Conservation (phyloP, 202 grass and related monocot species). For the Thinopyrum obtusiflorum region DNA sequence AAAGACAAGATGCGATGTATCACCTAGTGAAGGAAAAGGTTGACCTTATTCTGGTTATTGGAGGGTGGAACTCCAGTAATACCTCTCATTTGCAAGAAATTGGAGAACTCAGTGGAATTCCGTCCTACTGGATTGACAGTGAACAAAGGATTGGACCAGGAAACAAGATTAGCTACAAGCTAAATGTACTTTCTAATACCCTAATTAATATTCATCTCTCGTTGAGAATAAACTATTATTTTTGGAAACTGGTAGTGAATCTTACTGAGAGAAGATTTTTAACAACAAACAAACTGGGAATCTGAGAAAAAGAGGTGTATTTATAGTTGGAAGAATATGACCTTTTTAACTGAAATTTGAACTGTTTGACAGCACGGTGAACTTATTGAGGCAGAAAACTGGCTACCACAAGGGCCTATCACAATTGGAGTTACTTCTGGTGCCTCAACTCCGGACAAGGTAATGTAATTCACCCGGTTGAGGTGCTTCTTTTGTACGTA, state of each 20-base stretch:
- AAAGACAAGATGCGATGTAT: constrained; percentile 98
- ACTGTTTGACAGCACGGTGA: constrained; percentile 77
- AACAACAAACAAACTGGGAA: not conserved
- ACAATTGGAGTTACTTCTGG: constrained; percentile 88
- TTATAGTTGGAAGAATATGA: not conserved
- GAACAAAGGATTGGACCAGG: constrained; percentile 91
- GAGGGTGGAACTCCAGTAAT: constrained; percentile 99
- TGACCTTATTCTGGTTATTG: constrained; percentile 93
- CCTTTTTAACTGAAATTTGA: constrained; percentile 24
- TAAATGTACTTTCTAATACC: constrained; percentile 66
- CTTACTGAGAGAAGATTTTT: not conserved
- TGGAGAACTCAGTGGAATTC: constrained; percentile 76
- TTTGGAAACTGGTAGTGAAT: not conserved
- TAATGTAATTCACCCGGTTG: constrained; percentile 11
- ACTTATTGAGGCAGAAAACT: constrained; percentile 86
- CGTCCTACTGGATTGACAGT: constrained; percentile 95
- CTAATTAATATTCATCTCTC: constrained; percentile 7
- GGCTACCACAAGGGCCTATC: constrained; percentile 73
- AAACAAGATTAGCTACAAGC: constrained; percentile 90
- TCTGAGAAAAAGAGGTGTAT: not conserved
- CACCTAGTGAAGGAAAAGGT: constrained; percentile 91
- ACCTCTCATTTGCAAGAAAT: constrained; percentile 99
- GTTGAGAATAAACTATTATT: not conserved
- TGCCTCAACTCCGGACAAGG: constrained; percentile 98
- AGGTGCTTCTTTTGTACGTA: not conserved